These are phyloP conservation scores for Carex myosuroides DNA, from an alignment of 176 grass and related monocot species.

Conservation along the genomic window DNA sequence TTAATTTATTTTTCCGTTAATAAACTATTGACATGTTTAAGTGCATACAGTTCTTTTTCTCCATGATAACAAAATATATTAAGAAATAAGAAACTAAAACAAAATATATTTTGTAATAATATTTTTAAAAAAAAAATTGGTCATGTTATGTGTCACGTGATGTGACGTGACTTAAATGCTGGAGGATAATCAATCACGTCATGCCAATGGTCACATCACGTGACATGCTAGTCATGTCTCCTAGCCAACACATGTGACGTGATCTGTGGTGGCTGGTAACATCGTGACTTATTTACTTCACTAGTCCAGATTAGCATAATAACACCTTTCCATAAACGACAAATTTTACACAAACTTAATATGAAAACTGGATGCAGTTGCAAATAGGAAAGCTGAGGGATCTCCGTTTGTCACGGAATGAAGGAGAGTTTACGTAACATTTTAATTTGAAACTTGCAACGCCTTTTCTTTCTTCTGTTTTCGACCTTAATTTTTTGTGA, in stretches of 20 bases:
- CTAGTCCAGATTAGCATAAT: background rate
- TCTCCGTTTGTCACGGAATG: background rate
- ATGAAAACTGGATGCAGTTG: background rate
- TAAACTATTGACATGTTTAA: background rate
- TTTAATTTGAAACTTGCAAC: background rate
- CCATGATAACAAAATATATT: background rate
- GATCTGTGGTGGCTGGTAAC: too few species aligned
- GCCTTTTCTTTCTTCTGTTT: background rate
- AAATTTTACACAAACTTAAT: background rate
- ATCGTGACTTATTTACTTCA: too few species aligned
- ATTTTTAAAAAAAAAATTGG: too few species aligned
- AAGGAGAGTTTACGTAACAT: background rate
- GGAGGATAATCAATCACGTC: too few species aligned
- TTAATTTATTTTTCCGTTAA: background rate
- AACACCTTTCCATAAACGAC: background rate
- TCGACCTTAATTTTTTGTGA: background rate
- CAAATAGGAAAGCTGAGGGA: background rate
- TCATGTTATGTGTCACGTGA: too few species aligned
- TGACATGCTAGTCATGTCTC: too few species aligned
- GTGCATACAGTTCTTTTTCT: background rate
- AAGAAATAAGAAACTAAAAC: too few species aligned
- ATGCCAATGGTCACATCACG: too few species aligned
- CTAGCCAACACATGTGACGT: too few species aligned
- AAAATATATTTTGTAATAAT: too few species aligned
- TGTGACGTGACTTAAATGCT: too few species aligned